Percentiles rank a stretch among this genome's conserved stretches.
Evolutionary conservation across 78 protist species (phyloP).

Genomic region (Dictyostelium citrinum): DNA sequence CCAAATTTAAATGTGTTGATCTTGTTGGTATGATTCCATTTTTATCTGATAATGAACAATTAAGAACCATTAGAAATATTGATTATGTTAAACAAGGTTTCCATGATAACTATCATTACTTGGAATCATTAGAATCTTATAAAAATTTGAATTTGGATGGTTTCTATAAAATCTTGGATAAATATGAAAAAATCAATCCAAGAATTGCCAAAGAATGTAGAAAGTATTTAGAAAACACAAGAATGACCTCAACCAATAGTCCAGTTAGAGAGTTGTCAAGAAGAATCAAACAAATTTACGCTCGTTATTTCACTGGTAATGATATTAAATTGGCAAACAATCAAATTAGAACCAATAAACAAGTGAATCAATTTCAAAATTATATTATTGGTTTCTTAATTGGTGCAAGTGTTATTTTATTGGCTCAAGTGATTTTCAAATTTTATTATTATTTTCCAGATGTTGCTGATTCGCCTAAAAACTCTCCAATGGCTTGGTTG

Average conservation of each 20-base stretch:
- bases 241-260: background rate
- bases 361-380: background rate
- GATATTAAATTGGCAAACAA: constrained; percentile 25
- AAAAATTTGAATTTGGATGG: constrained; percentile 9
- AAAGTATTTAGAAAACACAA: background rate
- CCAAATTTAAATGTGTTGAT: constrained; percentile 20
- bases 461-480: background rate
- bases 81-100: constrained; percentile 17
- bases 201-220: background rate
- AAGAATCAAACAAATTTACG: constrained; percentile 1
- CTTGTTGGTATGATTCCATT: constrained; percentile 17
- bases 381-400: constrained; percentile 9
- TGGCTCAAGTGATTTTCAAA: background rate
- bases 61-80: constrained; percentile 12
- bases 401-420: constrained; percentile 13
- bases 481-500: constrained; percentile 58
- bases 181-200: constrained; percentile 10
- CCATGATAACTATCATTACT: constrained; percentile 2
- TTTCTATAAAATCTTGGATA: background rate
- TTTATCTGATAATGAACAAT: background rate
- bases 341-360: background rate
- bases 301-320: constrained; percentile 57
- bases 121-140: background rate
- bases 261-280: background rate
- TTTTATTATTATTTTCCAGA: constrained; percentile 18